Conservation (phyloP, 257 asterid genomes). For the Nicotiana otophora region DNA sequence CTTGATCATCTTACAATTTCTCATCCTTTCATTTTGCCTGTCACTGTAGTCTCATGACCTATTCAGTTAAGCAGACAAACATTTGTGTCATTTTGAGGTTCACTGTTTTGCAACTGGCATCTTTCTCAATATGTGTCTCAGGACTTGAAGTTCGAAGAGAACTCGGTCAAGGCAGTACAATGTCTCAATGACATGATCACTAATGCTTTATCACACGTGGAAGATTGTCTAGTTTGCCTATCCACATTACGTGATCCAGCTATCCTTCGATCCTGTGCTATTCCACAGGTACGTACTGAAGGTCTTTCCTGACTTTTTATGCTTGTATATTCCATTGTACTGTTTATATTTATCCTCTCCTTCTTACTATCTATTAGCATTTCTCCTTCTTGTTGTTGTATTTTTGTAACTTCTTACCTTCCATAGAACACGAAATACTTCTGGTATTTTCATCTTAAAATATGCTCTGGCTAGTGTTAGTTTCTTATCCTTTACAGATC, state of each 20-base stretch:
- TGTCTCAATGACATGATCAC: constrained; percentile 96
- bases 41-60: background rate
- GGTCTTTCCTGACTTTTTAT: too few species aligned
- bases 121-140: constrained; percentile 25
- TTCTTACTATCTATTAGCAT: background rate
- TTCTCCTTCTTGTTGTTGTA: too few species aligned
- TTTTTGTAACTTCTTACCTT: background rate
- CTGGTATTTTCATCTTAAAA: background rate
- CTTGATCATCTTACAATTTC: background rate
- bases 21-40: background rate
- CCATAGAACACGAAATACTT: background rate
- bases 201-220: constrained; percentile 68
- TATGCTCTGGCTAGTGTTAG: background rate
- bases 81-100: background rate
- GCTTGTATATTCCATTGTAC: background rate
- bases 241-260: constrained; percentile 66
- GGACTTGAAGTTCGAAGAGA: constrained; percentile 76
- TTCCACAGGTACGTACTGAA: constrained; percentile 83
- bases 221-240: constrained; percentile 69
- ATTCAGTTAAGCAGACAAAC: background rate
- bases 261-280: constrained; percentile 89
- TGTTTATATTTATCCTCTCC: background rate
- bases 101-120: background rate
- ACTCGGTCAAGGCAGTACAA: constrained; percentile 84
- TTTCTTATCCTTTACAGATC: constrained; percentile 38